These are phyloP conservation scores for Suillus placidus DNA, from an alignment of 768 basidiomycete species.

Conservation along the genomic window DNA sequence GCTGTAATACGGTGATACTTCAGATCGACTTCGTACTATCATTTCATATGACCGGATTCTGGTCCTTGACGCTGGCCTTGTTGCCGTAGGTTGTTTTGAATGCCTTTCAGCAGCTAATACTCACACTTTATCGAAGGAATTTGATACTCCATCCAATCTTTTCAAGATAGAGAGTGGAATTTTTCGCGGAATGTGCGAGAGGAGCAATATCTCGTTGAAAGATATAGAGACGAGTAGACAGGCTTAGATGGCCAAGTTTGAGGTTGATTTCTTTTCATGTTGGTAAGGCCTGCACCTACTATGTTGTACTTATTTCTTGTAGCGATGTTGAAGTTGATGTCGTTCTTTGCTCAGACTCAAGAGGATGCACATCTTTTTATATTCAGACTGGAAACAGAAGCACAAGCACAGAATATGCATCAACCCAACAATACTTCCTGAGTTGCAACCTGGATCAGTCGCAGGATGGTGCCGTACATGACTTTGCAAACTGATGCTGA, in stretches of 20 bases:
- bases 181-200: conserved; percentile 65
- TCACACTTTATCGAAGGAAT: conserved; percentile 43
- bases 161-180: conserved; percentile 44
- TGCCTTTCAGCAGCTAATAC: not conserved
- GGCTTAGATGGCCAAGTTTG: not conserved
- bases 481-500: not conserved
- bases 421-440: no score
- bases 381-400: no score
- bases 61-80: conserved; percentile 65
- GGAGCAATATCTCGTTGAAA: conserved; percentile 49
- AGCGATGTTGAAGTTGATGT: not conserved
- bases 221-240: conserved; percentile 40
- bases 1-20: not conserved
- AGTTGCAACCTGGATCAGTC: no score
- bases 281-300: not conserved
- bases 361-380: not conserved
- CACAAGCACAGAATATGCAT: no score
- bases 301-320: not conserved
- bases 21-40: conserved; percentile 55
- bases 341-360: not conserved
- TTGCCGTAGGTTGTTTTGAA: conserved; percentile 44
- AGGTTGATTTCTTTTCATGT: not conserved
- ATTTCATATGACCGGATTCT: conserved; percentile 67
- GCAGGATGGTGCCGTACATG: no score
- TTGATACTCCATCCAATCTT: conserved; percentile 53